Evolutionary conservation across 2,329 filamentous ascomycete species (phyloP).

Genomic region (Aspergillus japonicus): DNA sequence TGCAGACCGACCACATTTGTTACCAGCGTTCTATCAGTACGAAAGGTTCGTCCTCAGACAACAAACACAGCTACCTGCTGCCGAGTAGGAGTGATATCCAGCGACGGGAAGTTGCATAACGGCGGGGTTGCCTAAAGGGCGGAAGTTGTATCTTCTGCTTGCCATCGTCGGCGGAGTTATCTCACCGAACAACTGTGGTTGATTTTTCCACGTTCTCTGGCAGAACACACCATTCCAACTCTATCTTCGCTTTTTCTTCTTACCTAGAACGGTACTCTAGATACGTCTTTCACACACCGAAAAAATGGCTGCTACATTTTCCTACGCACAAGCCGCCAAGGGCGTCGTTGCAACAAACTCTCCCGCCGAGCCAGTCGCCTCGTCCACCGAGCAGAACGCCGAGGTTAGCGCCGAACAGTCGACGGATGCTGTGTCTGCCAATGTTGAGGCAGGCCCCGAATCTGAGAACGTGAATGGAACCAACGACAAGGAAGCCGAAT

Average conservation of each 20-base stretch:
- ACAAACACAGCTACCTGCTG: conserved; percentile 10
- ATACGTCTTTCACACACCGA: conserved; percentile 12
- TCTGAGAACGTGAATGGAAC: conserved; percentile 38
- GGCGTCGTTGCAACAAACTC: conserved; percentile 59
- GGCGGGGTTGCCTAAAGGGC: conserved; percentile 31
- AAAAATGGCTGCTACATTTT: conserved; percentile 63
- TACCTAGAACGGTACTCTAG: conserved; percentile 19
- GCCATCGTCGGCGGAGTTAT: conserved; percentile 27
- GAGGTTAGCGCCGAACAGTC: conserved; percentile 29
- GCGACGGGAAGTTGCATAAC: conserved; percentile 27
- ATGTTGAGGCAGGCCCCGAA: conserved; percentile 45
- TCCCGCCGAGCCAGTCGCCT: conserved; percentile 35
- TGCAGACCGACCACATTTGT: background rate
- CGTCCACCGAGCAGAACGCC: conserved; percentile 31
- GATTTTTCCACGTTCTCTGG: conserved; percentile 29
- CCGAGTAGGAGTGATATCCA: conserved; percentile 23
- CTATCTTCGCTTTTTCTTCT: conserved; percentile 9
- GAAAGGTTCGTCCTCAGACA: conserved; percentile 6
- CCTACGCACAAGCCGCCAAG: conserved; percentile 94
- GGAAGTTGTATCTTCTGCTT: conserved; percentile 26
- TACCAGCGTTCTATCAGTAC: conserved; percentile 5
- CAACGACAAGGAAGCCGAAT: conserved; percentile 37
- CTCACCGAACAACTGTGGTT: conserved; percentile 21
- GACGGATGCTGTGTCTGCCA: conserved; percentile 40
- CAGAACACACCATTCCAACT: conserved; percentile 20